phyloP scores from a whole-genome alignment of 345 rosid species.

The Euphorbia pulcherrima region DNA sequence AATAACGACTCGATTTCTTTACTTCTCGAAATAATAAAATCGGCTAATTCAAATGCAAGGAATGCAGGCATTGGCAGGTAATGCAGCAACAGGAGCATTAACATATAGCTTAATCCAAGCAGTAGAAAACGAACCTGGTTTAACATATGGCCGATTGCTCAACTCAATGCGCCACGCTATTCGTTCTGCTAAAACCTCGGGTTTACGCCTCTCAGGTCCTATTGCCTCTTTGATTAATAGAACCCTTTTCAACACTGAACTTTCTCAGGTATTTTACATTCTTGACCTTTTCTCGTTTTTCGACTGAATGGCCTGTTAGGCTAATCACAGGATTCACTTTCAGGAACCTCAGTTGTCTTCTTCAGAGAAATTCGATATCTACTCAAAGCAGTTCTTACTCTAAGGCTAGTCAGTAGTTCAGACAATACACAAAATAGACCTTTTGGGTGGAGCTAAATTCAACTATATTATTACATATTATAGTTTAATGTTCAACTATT shows the following conservation, averaged over 20 bases:
- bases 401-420: constrained; percentile 1
- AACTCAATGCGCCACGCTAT: constrained; percentile 45
- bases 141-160: constrained; percentile 61
- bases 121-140: constrained; percentile 48
- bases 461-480: not conserved
- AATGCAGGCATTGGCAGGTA: constrained; percentile 56
- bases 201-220: constrained; percentile 35
- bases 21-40: no score
- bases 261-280: constrained; percentile 31
- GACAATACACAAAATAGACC: not conserved
- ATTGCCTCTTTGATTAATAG: constrained; percentile 28
- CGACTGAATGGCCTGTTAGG: not conserved
- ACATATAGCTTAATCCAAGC: constrained; percentile 77
- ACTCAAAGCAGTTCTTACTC: constrained; percentile 44
- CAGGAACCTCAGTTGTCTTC: constrained; percentile 77
- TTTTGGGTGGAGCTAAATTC: not conserved
- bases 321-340: constrained; percentile 8
- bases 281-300: not conserved
- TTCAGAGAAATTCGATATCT: constrained; percentile 48
- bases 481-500: not conserved
- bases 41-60: not conserved
- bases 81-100: constrained; percentile 56
- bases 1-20: no score
- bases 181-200: constrained; percentile 41
- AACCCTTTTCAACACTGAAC: constrained; percentile 18